Conservation (phyloP, 768 basidiomycete species). For the Infundibulicybe gibba region DNA sequence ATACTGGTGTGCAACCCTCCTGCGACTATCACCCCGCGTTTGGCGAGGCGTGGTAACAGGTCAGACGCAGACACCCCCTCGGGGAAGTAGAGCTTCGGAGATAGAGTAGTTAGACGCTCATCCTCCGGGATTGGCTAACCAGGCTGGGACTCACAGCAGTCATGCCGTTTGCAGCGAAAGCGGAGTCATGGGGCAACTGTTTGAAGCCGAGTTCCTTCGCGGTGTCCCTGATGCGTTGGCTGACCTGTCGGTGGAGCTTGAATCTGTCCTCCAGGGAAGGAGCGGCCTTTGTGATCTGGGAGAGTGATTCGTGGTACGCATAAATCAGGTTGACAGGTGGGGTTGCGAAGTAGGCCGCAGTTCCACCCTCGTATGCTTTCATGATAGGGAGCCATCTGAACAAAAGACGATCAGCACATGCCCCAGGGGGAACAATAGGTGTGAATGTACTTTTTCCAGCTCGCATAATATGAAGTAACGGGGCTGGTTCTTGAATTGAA, state of each 20-base stretch:
- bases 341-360: slow-evolving; percentile 89
- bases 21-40: slow-evolving; percentile 77
- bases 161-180: slow-evolving; percentile 90
- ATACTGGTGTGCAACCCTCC: slow-evolving; percentile 83
- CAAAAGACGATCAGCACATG: not conserved
- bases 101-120: slow-evolving; percentile 1
- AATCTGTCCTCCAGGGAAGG: slow-evolving; percentile 79
- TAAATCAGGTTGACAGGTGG: slow-evolving; percentile 94
- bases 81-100: slow-evolving; percentile 72
- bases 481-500: slow-evolving; percentile 62
- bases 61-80: slow-evolving; percentile 75
- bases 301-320: slow-evolving; percentile 82
- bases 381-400: slow-evolving; percentile 88
- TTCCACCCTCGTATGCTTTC: slow-evolving; percentile 84
- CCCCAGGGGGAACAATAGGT: not conserved
- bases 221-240: slow-evolving; percentile 63
- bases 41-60: slow-evolving; percentile 68
- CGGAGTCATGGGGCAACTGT: slow-evolving; percentile 60
- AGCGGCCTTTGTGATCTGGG: slow-evolving; percentile 57
- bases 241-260: slow-evolving; percentile 65
- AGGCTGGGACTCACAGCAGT: slow-evolving; percentile 55
- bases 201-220: slow-evolving; percentile 67
- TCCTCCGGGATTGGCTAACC: not conserved
- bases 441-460: slow-evolving; percentile 71
- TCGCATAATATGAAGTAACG: slow-evolving; percentile 78